These are phyloP conservation scores for Udeniomyces megalosporus DNA, from an alignment of 768 basidiomycete species.

Conservation along the genomic window DNA sequence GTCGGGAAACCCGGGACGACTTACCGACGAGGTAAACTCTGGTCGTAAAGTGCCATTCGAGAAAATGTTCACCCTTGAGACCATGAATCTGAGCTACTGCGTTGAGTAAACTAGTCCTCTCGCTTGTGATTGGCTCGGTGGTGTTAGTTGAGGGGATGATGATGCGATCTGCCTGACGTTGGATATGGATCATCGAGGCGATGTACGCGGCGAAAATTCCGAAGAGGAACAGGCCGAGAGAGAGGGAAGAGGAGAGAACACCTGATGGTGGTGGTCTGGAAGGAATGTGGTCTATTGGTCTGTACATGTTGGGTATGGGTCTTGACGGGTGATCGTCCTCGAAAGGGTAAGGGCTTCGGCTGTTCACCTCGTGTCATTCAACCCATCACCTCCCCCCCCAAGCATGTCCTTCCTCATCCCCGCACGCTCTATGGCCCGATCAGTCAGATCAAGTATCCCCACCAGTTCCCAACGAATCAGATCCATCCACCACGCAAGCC, in stretches of 20 bases:
- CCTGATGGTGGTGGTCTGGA: background rate
- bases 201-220: background rate
- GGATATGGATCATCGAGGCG: background rate
- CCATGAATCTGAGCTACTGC: too few species aligned
- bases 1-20: background rate
- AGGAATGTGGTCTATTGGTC: background rate
- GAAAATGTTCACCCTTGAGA: background rate
- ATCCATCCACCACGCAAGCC: background rate
- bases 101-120: too few species aligned
- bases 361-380: background rate
- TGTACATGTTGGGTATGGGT: background rate
- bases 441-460: too few species aligned
- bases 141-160: too few species aligned
- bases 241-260: conserved; percentile 4
- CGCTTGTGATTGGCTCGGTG: too few species aligned
- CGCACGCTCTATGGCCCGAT: background rate
- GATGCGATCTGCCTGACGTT: background rate
- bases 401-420: background rate
- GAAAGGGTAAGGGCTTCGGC: background rate
- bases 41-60: background rate
- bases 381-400: background rate
- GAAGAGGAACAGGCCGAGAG: conserved; percentile 1
- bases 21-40: background rate
- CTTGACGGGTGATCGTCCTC: too few species aligned
- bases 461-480: background rate